Evolutionary conservation across 768 basidiomycete species (phyloP).

Genomic region (Tephrocybe sp.): DNA sequence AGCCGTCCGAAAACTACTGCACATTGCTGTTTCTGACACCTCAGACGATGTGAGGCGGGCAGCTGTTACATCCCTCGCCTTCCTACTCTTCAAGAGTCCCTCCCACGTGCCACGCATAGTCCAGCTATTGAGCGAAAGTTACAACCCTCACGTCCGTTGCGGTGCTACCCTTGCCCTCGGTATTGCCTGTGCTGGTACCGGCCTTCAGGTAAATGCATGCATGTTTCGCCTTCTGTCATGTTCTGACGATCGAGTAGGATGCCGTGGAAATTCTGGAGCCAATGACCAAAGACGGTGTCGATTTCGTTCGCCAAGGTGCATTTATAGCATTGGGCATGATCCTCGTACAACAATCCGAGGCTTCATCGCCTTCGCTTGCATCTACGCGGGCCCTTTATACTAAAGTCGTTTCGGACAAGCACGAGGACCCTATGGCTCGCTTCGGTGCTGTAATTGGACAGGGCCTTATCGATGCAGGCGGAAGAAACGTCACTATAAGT

Average conservation of each 20-base stretch:
- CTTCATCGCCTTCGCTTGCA: slow-evolving; percentile 79
- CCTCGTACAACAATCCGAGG: slow-evolving; percentile 93
- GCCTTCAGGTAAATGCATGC: slow-evolving; percentile 65
- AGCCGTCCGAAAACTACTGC: slow-evolving; percentile 87
- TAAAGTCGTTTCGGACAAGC: slow-evolving; percentile 93
- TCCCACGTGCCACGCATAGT: slow-evolving; percentile 95
- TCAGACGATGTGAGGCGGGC: slow-evolving; percentile 97
- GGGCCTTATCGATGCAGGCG: slow-evolving; percentile 97
- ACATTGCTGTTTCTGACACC: slow-evolving; percentile 97
- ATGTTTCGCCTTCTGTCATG: not conserved
- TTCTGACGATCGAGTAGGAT: slow-evolving; percentile 52
- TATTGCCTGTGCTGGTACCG: slow-evolving; percentile 96
- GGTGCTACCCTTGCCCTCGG: slow-evolving; percentile 96
- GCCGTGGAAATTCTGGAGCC: slow-evolving; percentile 96
- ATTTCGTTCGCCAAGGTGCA: slow-evolving; percentile 98
- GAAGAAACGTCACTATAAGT: slow-evolving; percentile 93
- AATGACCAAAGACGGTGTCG: slow-evolving; percentile 97
- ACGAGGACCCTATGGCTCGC: slow-evolving; percentile 98
- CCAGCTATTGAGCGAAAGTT: slow-evolving; percentile 95
- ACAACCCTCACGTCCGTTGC: slow-evolving; percentile 97
- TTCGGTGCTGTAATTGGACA: slow-evolving; percentile 96
- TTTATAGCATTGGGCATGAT: slow-evolving; percentile 96
- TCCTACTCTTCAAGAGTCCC: slow-evolving; percentile 96
- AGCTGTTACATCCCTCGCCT: slow-evolving; percentile 93
- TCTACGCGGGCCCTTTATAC: slow-evolving; percentile 81